phyloP scores from a whole-genome alignment of 768 basidiomycete genomes.

The Rossbeevera mucosa region DNA sequence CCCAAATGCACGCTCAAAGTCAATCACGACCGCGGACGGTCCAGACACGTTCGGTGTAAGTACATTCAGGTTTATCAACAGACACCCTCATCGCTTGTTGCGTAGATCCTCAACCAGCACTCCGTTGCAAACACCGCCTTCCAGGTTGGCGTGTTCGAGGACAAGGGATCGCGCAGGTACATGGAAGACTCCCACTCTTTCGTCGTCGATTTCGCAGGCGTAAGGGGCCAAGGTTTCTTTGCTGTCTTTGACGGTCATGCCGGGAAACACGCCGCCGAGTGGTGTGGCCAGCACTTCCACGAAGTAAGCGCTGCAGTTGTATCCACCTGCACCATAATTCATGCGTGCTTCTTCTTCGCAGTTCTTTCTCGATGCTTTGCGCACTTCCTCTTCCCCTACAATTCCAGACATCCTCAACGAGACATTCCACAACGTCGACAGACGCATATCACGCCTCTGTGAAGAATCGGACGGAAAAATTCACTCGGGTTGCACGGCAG shows the following conservation, averaged over 20 bases:
- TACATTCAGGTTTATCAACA: conserved; percentile 9
- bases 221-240: conserved; percentile 96
- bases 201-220: conserved; percentile 86
- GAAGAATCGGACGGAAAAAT: conserved; percentile 88
- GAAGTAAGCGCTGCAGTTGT: conserved; percentile 45
- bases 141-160: conserved; percentile 66
- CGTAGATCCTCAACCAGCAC: conserved; percentile 50
- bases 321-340: conserved; percentile 3
- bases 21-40: conserved; percentile 70
- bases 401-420: conserved; percentile 89
- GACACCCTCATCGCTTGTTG: background rate
- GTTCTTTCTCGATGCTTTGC: conserved; percentile 69
- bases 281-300: conserved; percentile 97
- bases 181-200: conserved; percentile 99
- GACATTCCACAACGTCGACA: conserved; percentile 93
- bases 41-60: conserved; percentile 74
- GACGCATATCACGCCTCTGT: conserved; percentile 73
- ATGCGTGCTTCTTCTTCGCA: conserved; percentile 19
- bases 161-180: conserved; percentile 83
- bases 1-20: conserved; percentile 77
- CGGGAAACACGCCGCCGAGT: conserved; percentile 97
- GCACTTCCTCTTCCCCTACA: conserved; percentile 47
- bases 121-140: conserved; percentile 61
- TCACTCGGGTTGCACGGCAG: conserved; percentile 95
- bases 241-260: conserved; percentile 99